phyloP scores from a whole-genome alignment of 1,284 basidiomycete species.

The Mixia osmundae region DNA sequence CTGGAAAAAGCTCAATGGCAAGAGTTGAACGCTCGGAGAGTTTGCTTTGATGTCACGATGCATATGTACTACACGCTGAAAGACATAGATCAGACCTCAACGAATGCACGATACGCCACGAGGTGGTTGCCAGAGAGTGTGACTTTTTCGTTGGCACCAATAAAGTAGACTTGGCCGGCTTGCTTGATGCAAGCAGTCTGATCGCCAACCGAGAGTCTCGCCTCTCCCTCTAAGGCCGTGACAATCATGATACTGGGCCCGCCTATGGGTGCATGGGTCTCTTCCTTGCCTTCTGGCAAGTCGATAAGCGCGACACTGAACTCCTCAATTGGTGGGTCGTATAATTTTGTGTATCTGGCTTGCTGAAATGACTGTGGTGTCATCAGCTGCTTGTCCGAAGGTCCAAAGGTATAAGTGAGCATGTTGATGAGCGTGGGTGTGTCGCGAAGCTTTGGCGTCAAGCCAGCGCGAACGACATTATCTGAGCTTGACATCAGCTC shows the following conservation, averaged over 20 bases:
- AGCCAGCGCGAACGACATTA: slow-evolving; percentile 93
- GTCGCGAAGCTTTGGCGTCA: slow-evolving; percentile 90
- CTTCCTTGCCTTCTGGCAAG: slow-evolving; percentile 25
- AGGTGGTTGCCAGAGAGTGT: slow-evolving; percentile 29
- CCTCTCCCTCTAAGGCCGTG: slow-evolving; percentile 39
- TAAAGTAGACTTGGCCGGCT: slow-evolving; percentile 57
- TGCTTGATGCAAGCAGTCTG: slow-evolving; percentile 28
- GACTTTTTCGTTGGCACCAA: slow-evolving; percentile 46
- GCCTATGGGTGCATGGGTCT: slow-evolving; percentile 36
- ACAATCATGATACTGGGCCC: slow-evolving; percentile 71
- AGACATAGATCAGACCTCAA: no score
- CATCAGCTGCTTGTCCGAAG: slow-evolving; percentile 42
- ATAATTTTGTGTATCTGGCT: slow-evolving; percentile 31
- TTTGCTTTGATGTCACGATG: no score
- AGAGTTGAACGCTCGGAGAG: no score
- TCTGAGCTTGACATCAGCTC: no score
- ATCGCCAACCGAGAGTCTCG: slow-evolving; percentile 8
- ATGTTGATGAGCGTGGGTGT: slow-evolving; percentile 68
- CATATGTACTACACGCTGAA: no score
- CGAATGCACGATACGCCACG: slow-evolving; percentile 52
- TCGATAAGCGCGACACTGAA: slow-evolving; percentile 58
- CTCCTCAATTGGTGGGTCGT: slow-evolving; percentile 84
- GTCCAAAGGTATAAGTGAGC: slow-evolving; percentile 60
- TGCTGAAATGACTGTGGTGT: slow-evolving; percentile 11
- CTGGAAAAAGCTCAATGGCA: no score